Evolutionary conservation across 1,284 basidiomycete species (phyloP).

Genomic region (Ustilago crameri): DNA sequence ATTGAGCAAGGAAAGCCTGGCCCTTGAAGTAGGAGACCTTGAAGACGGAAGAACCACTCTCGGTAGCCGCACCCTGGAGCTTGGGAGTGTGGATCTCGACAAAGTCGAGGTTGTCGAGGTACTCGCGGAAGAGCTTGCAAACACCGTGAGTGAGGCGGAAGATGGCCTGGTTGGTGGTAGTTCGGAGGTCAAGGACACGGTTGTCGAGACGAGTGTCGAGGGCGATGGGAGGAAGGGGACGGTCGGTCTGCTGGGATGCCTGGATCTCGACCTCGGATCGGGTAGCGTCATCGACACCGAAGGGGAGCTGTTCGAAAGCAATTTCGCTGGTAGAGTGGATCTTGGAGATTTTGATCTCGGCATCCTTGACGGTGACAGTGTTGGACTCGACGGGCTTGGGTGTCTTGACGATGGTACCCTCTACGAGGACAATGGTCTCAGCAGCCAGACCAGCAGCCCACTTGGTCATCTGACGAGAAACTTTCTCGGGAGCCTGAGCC

Average conservation of each 20-base stretch:
- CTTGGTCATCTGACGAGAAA: slow-evolving; percentile 98
- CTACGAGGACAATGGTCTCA: slow-evolving; percentile 92
- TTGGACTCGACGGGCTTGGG: slow-evolving; percentile 86
- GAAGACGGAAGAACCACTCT: slow-evolving; percentile 96
- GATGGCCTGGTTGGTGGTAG: slow-evolving; percentile 94
- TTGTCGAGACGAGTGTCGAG: slow-evolving; percentile 92
- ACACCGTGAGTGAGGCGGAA: slow-evolving; percentile 92
- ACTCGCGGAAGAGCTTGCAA: slow-evolving; percentile 87
- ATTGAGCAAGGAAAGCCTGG: slow-evolving; percentile 92
- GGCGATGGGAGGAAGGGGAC: slow-evolving; percentile 62
- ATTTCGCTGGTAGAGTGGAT: slow-evolving; percentile 85
- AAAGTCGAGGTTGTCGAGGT: slow-evolving; percentile 80
- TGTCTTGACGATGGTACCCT: slow-evolving; percentile 75
- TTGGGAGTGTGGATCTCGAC: slow-evolving; percentile 98
- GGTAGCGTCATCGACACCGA: slow-evolving; percentile 91
- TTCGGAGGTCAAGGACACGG: slow-evolving; percentile 92
- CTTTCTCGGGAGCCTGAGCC: slow-evolving; percentile 78
- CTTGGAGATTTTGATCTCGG: slow-evolving; percentile 88
- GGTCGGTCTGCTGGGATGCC: slow-evolving; percentile 65
- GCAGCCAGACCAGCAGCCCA: slow-evolving; percentile 82
- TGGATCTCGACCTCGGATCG: slow-evolving; percentile 83
- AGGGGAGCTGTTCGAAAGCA: slow-evolving; percentile 76
- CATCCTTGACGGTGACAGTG: slow-evolving; percentile 88
- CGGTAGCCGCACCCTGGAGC: slow-evolving; percentile 94
- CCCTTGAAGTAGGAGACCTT: slow-evolving; percentile 99